Conservation (phyloP, 768 basidiomycete species). For the Calocybe cyanea region DNA sequence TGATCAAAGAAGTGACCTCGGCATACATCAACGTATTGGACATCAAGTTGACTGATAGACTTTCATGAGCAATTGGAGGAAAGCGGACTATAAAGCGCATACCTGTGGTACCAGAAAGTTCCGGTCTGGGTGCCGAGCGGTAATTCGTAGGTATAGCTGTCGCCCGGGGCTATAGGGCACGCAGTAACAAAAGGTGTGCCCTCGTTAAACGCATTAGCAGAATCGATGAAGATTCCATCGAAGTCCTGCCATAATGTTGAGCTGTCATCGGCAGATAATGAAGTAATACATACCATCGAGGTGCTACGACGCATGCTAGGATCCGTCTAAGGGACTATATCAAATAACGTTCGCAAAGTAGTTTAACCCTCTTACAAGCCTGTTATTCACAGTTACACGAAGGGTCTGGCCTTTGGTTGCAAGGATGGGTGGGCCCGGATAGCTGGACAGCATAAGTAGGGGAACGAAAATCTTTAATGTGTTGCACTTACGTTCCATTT, state of each 20-base stretch:
- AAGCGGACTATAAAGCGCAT: not conserved
- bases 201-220: constrained; percentile 22
- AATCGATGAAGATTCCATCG: constrained; percentile 25
- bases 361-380: constrained; percentile 25
- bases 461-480: not conserved
- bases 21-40: constrained; percentile 27
- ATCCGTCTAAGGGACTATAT: constrained; percentile 19
- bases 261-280: no score
- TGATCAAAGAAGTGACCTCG: not conserved
- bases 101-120: constrained; percentile 39
- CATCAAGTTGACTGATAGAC: constrained; percentile 18
- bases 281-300: constrained; percentile 17
- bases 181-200: constrained; percentile 42
- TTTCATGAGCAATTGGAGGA: not conserved
- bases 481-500: constrained; percentile 19
- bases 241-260: constrained; percentile 16
- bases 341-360: no score
- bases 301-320: constrained; percentile 27
- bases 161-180: constrained; percentile 36
- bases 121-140: constrained; percentile 33
- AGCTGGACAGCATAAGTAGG: constrained; percentile 10
- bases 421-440: constrained; percentile 46
- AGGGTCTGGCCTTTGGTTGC: constrained; percentile 41
- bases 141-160: constrained; percentile 33
- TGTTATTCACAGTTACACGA: constrained; percentile 41